phyloP scores from a whole-genome alignment of 1,284 basidiomycete genomes.

The Ustilago xerochloae region DNA sequence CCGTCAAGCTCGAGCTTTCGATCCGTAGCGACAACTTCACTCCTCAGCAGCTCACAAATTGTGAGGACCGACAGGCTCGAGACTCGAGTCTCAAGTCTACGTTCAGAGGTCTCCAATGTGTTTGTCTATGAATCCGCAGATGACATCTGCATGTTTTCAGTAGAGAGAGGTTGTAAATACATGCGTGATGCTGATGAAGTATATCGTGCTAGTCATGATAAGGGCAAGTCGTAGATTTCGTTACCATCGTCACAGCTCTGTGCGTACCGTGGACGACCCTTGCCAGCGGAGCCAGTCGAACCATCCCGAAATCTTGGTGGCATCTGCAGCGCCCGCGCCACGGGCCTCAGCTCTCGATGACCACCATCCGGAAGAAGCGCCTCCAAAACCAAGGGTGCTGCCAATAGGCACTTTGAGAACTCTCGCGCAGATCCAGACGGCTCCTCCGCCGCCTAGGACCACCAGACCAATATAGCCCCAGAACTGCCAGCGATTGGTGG shows the following conservation, averaged over 20 bases:
- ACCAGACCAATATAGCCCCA: slow-evolving; percentile 47
- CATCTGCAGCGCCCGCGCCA: slow-evolving; percentile 15
- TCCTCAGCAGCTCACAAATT: not conserved
- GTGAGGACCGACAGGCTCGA: too few species aligned
- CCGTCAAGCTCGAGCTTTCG: not conserved
- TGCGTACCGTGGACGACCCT: slow-evolving; percentile 18
- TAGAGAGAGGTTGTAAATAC: too few species aligned
- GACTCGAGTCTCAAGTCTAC: not conserved
- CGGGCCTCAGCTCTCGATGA: slow-evolving; percentile 18
- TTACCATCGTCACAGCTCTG: slow-evolving; percentile 22
- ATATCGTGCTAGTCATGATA: too few species aligned
- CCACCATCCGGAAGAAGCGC: slow-evolving; percentile 27
- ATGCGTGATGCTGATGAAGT: not conserved
- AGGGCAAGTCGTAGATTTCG: too few species aligned
- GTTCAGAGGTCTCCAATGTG: not conserved
- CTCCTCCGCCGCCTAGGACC: slow-evolving; percentile 45
- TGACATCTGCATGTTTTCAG: slow-evolving; percentile 6
- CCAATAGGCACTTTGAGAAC: slow-evolving; percentile 46
- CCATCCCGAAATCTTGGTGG: slow-evolving; percentile 39
- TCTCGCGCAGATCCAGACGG: slow-evolving; percentile 39
- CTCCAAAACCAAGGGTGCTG: slow-evolving; percentile 40
- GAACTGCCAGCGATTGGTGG: slow-evolving; percentile 42
- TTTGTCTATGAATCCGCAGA: slow-evolving; percentile 3
- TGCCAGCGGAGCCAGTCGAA: slow-evolving; percentile 50
- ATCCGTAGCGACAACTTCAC: not conserved